Conservation (phyloP, 2,329 filamentous ascomycete species). For the Cylindrodendrum hubeiense region DNA sequence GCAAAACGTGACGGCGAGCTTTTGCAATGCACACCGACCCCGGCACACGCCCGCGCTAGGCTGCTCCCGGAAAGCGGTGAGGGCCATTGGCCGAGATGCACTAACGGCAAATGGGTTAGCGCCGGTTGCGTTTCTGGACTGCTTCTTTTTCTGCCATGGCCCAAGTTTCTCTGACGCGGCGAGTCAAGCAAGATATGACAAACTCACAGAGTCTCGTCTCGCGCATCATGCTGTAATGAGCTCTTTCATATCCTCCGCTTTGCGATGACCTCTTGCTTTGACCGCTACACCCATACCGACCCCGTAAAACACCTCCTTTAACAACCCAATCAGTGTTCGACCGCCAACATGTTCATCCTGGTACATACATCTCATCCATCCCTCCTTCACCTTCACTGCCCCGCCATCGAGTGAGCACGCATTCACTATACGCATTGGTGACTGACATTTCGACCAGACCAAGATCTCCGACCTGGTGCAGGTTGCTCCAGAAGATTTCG, state of each 20-base stretch:
- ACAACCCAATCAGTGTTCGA: neutral
- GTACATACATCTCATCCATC: slow-evolving; percentile 46
- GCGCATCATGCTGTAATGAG: slow-evolving; percentile 1
- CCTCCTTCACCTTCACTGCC: slow-evolving; percentile 1
- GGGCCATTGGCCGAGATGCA: neutral
- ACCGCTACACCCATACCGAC: neutral
- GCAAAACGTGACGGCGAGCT: slow-evolving; percentile 21
- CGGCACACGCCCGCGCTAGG: slow-evolving; percentile 4
- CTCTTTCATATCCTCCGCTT: slow-evolving; percentile 2
- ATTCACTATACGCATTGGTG: slow-evolving; percentile 22
- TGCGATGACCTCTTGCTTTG: slow-evolving; percentile 5
- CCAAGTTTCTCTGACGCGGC: slow-evolving; percentile 17
- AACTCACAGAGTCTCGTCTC: neutral
- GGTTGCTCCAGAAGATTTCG: slow-evolving; percentile 89
- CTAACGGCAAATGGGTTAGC: slow-evolving; percentile 15
- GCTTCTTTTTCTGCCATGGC: slow-evolving; percentile 42
- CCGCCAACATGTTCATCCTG: slow-evolving; percentile 62
- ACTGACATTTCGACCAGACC: slow-evolving; percentile 67
- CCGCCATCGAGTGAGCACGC: slow-evolving; percentile 4
- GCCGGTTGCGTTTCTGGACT: neutral
- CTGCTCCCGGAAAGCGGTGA: slow-evolving; percentile 25
- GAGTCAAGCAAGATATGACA: slow-evolving; percentile 15
- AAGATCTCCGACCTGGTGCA: slow-evolving; percentile 95
- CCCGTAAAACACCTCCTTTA: neutral
- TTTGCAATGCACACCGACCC: slow-evolving; percentile 20